phyloP scores from a whole-genome alignment of 352 stramenopile genomes.

The Pythium diclinum region DNA sequence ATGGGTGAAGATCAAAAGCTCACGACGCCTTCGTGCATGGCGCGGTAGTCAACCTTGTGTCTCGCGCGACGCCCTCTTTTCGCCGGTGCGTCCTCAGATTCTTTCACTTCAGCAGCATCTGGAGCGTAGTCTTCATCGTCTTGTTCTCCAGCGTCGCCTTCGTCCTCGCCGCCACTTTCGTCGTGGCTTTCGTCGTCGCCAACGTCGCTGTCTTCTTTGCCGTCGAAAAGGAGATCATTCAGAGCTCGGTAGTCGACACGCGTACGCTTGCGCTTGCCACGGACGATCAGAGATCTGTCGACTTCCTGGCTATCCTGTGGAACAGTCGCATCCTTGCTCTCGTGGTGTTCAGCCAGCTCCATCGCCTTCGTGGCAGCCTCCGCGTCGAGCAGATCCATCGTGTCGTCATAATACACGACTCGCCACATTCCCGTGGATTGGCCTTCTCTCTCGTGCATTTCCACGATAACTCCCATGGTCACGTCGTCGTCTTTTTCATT shows the following conservation, averaged over 20 bases:
- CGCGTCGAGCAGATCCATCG: conserved; percentile 36
- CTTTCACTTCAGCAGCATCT: background rate
- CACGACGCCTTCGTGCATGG: conserved; percentile 58
- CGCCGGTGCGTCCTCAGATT: conserved; percentile 1
- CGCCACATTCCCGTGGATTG: conserved; percentile 32
- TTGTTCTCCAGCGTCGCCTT: conserved; percentile 19
- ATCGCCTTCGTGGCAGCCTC: conserved; percentile 32
- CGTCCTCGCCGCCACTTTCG: conserved; percentile 26
- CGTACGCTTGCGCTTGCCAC: conserved; percentile 76
- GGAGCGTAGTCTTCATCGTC: conserved; percentile 14
- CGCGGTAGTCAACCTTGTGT: conserved; percentile 35
- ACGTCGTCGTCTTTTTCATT: conserved; percentile 26
- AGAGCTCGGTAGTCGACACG: conserved; percentile 79
- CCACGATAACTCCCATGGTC: conserved; percentile 54
- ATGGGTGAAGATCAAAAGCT: conserved; percentile 8
- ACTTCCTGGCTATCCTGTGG: conserved; percentile 21
- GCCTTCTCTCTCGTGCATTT: conserved; percentile 14
- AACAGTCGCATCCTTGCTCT: background rate
- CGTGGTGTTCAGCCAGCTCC: conserved; percentile 28
- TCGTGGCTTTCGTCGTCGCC: conserved; percentile 31
- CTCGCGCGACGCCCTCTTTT: conserved; percentile 31
- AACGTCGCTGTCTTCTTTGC: conserved; percentile 55
- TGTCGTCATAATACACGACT: conserved; percentile 56
- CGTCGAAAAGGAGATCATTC: conserved; percentile 76
- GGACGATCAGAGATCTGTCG: conserved; percentile 47